Evolutionary conservation across 2,329 filamentous ascomycete species (phyloP).

Genomic region (Xylariaceae sp.): DNA sequence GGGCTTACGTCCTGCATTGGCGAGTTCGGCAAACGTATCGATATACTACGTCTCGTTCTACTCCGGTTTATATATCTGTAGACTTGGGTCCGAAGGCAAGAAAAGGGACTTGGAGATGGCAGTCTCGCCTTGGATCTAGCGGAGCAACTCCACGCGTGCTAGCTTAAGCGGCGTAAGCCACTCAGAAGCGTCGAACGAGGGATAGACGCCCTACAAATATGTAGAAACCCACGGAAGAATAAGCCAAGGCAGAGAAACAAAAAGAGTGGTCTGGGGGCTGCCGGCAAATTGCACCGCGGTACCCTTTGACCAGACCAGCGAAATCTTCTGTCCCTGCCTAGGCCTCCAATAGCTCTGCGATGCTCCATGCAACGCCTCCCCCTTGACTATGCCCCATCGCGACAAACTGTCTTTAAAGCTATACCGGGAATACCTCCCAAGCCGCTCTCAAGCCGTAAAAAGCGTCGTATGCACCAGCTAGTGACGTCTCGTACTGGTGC

Average conservation of each 20-base stretch:
- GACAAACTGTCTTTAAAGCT: slow-evolving; percentile 34
- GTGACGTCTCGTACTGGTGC: slow-evolving; percentile 38
- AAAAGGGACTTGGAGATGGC: slow-evolving; percentile 15
- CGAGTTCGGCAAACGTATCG: slow-evolving; percentile 22
- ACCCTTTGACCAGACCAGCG: background rate
- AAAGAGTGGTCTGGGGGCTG: slow-evolving; percentile 6
- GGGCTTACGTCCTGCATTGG: slow-evolving; percentile 28
- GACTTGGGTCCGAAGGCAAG: slow-evolving; percentile 4
- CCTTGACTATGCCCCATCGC: slow-evolving; percentile 28
- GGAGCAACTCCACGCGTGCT: slow-evolving; percentile 18
- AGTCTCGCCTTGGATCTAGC: slow-evolving; percentile 19
- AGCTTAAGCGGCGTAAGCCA: slow-evolving; percentile 27
- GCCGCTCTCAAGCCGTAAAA: slow-evolving; percentile 41
- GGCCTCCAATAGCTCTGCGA: slow-evolving; percentile 22
- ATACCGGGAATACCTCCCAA: slow-evolving; percentile 35
- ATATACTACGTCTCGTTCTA: slow-evolving; percentile 21
- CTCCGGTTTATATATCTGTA: slow-evolving; percentile 13
- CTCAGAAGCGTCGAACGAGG: slow-evolving; percentile 23
- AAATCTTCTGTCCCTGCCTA: slow-evolving; percentile 14
- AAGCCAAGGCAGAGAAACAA: background rate
- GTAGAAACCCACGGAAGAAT: slow-evolving; percentile 21
- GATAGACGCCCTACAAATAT: slow-evolving; percentile 23
- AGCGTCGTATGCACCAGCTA: slow-evolving; percentile 40
- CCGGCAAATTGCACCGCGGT: slow-evolving; percentile 3
- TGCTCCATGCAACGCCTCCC: slow-evolving; percentile 28